Evolutionary conservation across 2,329 filamentous ascomycete genomes (phyloP), one percentile per base, ranked within the genome.

Genomic region (Apiospora sp.): DNA sequence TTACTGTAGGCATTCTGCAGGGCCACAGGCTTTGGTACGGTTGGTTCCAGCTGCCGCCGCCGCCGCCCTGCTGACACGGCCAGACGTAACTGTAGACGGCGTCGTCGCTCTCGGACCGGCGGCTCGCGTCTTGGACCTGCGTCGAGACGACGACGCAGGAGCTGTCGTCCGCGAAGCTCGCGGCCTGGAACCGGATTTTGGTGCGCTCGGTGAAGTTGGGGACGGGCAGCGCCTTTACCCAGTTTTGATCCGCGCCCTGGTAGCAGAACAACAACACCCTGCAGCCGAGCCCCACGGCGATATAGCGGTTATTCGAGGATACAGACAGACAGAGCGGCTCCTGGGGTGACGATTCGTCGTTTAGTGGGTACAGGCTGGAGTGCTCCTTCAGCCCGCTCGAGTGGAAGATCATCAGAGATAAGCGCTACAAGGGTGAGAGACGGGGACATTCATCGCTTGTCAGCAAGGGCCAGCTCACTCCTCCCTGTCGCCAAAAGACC

Each of bases 321-420:
- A 41, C 37, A 10, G 37, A 41, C 6, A 41, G 37, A 10, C 37
- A 41, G 8, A 41, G 37, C 37, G 37, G 37, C 7, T 41, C 37
- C 37, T 41, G 37, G 37, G 37, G 37, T 10, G 37, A 41, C 37
- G 37, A 41, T 41, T 41, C 37, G 37, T 43, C 27, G 70, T 48
- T 73, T 67, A 30, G 69, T 5, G 70, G 80, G 81, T 12, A 81
- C 80, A 2, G 79, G 82, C 1, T 79, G 82, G 77, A 83, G 81
- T 79, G 79, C 79, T n/a, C 77, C 80, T 13, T 79, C 82, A 68
- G 81, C 80, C 4, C 81, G 78, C 58, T 73, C 80, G 46, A 82
- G 77, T 27, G 78, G 84, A 75, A 41, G 37, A 41, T 41, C 37
- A 41, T 41, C 37, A 41, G 37, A 7, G 37, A 41, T 41, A 41